These are phyloP conservation scores for Emergomyces orientalis DNA, from an alignment of 2,329 filamentous ascomycete species.

Conservation along the genomic window DNA sequence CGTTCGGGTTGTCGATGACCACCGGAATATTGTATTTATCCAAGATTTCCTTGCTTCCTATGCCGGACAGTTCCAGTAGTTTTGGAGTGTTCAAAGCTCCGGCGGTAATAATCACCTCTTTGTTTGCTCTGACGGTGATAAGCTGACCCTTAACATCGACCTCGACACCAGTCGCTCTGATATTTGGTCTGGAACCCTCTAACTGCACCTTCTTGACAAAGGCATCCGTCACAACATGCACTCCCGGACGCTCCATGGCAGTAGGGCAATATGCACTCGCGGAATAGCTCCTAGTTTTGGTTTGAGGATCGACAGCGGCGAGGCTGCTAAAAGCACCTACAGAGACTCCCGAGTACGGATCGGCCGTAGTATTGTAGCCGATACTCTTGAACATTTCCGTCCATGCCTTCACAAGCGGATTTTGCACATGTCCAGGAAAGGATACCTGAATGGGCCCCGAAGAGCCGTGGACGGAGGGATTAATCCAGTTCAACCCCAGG, in stretches of 20 bases:
- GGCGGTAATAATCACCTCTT: constrained; percentile 52
- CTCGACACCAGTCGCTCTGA: constrained; percentile 23
- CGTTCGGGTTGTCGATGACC: constrained; percentile 35
- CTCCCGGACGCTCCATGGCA: background rate
- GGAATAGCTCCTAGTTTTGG: background rate
- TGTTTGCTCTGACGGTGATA: constrained; percentile 24
- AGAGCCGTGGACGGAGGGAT: background rate
- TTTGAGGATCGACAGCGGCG: constrained; percentile 19
- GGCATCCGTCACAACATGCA: background rate
- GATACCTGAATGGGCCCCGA: constrained; percentile 6
- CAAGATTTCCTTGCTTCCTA: constrained; percentile 35
- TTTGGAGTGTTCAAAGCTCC: constrained; percentile 49
- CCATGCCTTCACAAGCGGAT: constrained; percentile 14
- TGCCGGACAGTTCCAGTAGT: constrained; percentile 51
- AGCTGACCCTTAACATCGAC: constrained; percentile 20
- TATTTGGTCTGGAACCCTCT: background rate
- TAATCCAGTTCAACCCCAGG: background rate
- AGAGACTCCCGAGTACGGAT: constrained; percentile 11
- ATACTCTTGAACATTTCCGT: constrained; percentile 11
- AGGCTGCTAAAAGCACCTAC: constrained; percentile 30
- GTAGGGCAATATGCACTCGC: background rate
- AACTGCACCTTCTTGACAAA: constrained; percentile 5
- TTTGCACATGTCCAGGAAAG: background rate
- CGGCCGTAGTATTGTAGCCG: constrained; percentile 6
- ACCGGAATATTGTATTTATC: background rate